Evolutionary conservation across 2,329 filamentous ascomycete species (phyloP), one percentile per base, ranked within the genome.

Genomic region (Scleromitrula shiraiana): DNA sequence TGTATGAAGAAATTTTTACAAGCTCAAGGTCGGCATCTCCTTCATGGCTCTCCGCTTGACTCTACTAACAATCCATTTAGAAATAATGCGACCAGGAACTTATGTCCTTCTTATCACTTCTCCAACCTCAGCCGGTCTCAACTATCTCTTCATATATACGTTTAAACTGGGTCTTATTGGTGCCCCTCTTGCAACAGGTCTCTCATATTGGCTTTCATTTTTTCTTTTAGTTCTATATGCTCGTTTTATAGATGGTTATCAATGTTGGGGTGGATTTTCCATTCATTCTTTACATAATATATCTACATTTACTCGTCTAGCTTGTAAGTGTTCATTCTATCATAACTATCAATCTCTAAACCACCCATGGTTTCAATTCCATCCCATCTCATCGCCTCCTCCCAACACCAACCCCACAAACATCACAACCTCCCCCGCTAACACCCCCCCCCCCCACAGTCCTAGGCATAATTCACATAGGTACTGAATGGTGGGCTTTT

Each of bases 401-500:
- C n/a, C n/a, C n/a, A n/a, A n/a, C n/a, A n/a, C n/a, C n/a, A n/a
- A n/a, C n/a, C n/a, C n/a, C n/a, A n/a, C n/a, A n/a, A n/a, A n/a
- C n/a, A n/a, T n/a, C n/a, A n/a, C n/a, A n/a, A n/a, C n/a, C n/a
- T n/a, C n/a, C n/a, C n/a, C n/a, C n/a, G n/a, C n/a, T n/a, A n/a
- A n/a, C n/a, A n/a, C n/a, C n/a, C n/a, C n/a, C n/a, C n/a, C n/a
- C n/a, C n/a, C n/a, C n/a, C n/a, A n/a, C n/a, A n/a, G n/a, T 84
- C 12, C 70, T 94, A 0, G 89, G 88, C 0, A 73, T 94, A 35
- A 68, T 94, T 3, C 88, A 94, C 54, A 85, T 95, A 5, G 89
- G 87, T 3, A 93, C 88, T 0, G 89, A 95, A 66, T 95, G 88
- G 88, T 94, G 88, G 88, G 89, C 88, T 0, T 95, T 95, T 58